phyloP scores from a whole-genome alignment of 2,329 filamentous ascomycete species.

The Penicillium sp. region DNA sequence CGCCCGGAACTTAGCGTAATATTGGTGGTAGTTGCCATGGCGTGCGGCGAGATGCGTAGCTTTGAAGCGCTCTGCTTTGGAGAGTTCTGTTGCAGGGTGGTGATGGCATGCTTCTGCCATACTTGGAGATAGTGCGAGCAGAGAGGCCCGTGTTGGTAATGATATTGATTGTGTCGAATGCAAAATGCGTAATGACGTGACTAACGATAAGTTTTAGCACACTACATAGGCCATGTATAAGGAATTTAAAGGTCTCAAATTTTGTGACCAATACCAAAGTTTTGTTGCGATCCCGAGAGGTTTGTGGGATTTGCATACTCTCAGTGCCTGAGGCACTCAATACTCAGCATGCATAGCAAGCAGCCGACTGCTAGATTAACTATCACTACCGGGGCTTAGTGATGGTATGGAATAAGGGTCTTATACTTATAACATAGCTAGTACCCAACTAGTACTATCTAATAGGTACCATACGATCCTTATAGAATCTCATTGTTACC shows the following conservation, averaged over 20 bases:
- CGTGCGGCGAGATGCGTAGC: constrained; percentile 26
- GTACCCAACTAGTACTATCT: not conserved
- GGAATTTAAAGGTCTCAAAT: not conserved
- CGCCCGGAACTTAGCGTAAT: constrained; percentile 25
- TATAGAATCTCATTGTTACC: not conserved
- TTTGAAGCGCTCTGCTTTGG: constrained; percentile 29
- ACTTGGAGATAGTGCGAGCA: constrained; percentile 10
- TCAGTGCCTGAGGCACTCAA: not conserved
- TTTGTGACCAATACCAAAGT: constrained; percentile 1
- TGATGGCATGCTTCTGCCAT: constrained; percentile 20
- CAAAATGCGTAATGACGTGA: constrained; percentile 6
- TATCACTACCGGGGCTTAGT: no score
- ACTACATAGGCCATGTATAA: not conserved
- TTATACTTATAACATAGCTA: not conserved
- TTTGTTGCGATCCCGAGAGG: not conserved
- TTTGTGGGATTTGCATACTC: constrained; percentile 10
- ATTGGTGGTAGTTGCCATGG: constrained; percentile 29
- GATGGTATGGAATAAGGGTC: not conserved
- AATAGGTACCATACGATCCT: not conserved
- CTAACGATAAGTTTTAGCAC: constrained; percentile 5
- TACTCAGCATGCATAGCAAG: not conserved
- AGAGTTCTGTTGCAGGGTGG: constrained; percentile 18
- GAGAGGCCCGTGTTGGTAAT: constrained; percentile 6
- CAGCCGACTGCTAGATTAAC: no score
- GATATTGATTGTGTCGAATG: constrained; percentile 8